phyloP scores from a whole-genome alignment of 2,329 filamentous ascomycete genomes.

The Zalaria obscura region DNA sequence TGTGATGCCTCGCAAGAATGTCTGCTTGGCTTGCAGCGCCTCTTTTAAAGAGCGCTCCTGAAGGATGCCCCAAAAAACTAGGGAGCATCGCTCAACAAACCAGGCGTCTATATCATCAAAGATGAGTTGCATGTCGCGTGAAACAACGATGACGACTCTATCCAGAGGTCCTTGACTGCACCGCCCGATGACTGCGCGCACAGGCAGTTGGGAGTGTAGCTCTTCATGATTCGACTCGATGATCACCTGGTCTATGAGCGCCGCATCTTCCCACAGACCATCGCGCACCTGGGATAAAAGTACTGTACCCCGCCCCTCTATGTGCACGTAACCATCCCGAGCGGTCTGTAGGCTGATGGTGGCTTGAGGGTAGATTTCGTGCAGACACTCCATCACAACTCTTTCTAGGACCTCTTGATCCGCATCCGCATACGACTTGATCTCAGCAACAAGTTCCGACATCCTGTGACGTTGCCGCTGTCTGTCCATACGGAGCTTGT shows the following conservation, averaged over 20 bases:
- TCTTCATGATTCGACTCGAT: constrained; percentile 19
- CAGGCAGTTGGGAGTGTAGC: constrained; percentile 13
- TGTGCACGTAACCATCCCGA: constrained; percentile 11
- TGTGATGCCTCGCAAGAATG: constrained; percentile 30
- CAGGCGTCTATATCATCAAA: constrained; percentile 34
- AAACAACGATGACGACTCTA: constrained; percentile 24
- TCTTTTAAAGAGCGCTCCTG: constrained; percentile 26
- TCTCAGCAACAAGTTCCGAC: constrained; percentile 18
- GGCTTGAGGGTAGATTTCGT: constrained; percentile 20
- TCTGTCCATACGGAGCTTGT: constrained; percentile 22
- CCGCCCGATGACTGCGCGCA: constrained; percentile 24
- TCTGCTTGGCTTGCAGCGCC: constrained; percentile 29
- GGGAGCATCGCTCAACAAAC: constrained; percentile 29
- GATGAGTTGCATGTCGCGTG: constrained; percentile 26
- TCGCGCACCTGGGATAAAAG: constrained; percentile 17
- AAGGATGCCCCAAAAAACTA: constrained; percentile 22
- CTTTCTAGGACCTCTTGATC: constrained; percentile 11
- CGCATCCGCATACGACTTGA: constrained; percentile 6
- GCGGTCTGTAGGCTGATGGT: constrained; percentile 14
- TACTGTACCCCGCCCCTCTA: constrained; percentile 16
- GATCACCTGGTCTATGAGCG: constrained; percentile 26
- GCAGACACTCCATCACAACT: constrained; percentile 17
- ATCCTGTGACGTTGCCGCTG: constrained; percentile 26
- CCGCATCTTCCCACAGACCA: constrained; percentile 31
- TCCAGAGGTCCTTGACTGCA: constrained; percentile 19